These are phyloP conservation scores for Sordariomycetes sp. DNA, from an alignment of 2,329 filamentous ascomycete genomes.

Conservation along the genomic window DNA sequence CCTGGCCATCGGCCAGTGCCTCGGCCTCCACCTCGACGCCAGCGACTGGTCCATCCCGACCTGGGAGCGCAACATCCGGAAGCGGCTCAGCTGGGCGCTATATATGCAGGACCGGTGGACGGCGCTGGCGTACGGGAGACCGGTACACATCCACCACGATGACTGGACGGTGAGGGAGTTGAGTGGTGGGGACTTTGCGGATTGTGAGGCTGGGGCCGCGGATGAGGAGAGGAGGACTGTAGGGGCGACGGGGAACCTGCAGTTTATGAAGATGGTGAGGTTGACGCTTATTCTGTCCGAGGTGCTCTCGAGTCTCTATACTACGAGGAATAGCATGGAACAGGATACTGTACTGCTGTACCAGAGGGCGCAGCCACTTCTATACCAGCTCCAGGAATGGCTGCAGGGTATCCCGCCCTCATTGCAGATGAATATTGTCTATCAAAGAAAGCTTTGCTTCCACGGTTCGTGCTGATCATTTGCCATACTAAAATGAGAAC, in stretches of 20 bases:
- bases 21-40: constrained; percentile 45
- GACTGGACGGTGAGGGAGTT: constrained; percentile 35
- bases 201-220: constrained; percentile 5
- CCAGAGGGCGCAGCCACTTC: constrained; percentile 34
- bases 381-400: constrained; percentile 32
- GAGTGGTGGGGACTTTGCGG: constrained; percentile 10
- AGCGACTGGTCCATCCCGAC: constrained; percentile 43
- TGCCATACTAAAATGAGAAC: constrained; percentile 34
- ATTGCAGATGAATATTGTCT: constrained; percentile 27
- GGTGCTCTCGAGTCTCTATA: constrained; percentile 34
- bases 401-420: constrained; percentile 28
- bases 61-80: constrained; percentile 46
- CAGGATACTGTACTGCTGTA: constrained; percentile 24
- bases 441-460: constrained; percentile 23
- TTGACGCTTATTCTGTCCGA: constrained; percentile 34
- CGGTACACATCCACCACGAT: constrained; percentile 23
- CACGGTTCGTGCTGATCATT: constrained; percentile 21
- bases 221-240: constrained; percentile 8
- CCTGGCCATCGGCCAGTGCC: constrained; percentile 37
- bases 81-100: constrained; percentile 46
- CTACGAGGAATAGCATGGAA: constrained; percentile 15
- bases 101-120: constrained; percentile 53
- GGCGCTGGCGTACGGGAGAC: constrained; percentile 29
- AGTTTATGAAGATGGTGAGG: constrained; percentile 34
- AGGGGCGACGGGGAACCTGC: constrained; percentile 22